phyloP scores from a whole-genome alignment of 371 early-diverging fungal species.

The Mucor velutinosus region DNA sequence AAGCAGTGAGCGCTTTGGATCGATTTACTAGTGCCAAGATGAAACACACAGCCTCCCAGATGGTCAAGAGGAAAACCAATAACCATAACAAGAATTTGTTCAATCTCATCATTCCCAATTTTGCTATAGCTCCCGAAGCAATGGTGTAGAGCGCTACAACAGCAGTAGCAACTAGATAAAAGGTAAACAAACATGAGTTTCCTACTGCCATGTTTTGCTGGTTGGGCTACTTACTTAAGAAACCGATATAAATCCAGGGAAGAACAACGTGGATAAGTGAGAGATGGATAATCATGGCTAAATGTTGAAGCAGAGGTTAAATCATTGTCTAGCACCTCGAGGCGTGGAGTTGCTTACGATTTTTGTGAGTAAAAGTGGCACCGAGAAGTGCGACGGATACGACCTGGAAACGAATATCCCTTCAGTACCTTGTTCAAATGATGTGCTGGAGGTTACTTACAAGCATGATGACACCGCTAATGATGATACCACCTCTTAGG shows the following conservation, averaged over 20 bases:
- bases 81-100: conserved; percentile 44
- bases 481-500: conserved; percentile 38
- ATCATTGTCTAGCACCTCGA: not conserved
- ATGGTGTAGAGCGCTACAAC: conserved; percentile 38
- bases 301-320: not conserved
- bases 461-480: conserved; percentile 33
- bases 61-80: conserved; percentile 34
- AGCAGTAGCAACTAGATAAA: conserved; percentile 37
- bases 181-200: not conserved
- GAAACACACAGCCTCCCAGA: conserved; percentile 44
- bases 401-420: conserved; percentile 14
- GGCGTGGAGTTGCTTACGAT: conserved; percentile 33
- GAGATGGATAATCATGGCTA: conserved; percentile 22
- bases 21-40: conserved; percentile 42
- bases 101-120: conserved; percentile 44
- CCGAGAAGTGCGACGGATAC: conserved; percentile 38
- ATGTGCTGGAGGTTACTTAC: conserved; percentile 19
- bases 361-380: conserved; percentile 47
- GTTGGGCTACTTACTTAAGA: conserved; percentile 28
- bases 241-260: conserved; percentile 47
- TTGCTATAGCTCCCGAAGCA: conserved; percentile 38
- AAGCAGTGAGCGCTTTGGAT: conserved; percentile 31
- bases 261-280: conserved; percentile 18
- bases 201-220: not conserved
- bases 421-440: not conserved